Base-by-base conservation (phyloP, 1,284 basidiomycete genomes). In the Leccinum subrobustum region DNA sequence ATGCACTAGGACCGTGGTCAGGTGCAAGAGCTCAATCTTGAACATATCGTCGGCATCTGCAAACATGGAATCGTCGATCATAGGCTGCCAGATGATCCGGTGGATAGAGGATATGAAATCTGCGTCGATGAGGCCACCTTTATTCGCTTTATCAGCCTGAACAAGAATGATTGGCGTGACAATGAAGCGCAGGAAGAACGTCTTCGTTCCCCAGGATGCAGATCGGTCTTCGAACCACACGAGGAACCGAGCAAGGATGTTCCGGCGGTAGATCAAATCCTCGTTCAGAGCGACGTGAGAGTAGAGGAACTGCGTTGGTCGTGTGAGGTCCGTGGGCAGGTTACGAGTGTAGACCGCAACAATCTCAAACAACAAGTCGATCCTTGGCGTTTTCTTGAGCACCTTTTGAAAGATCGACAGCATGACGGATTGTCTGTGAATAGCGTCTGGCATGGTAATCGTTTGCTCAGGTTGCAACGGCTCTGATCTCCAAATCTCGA, bases 1-100 rank as follows among this genome's bases (percentile, higher is more conserved):
- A 67, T 96, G 91, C 11, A 99, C 89, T 61, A 99, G 83, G 52
- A 95, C 81, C 0, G 92, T 96, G 2, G 95, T 96, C 73, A 99
- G 81, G 69, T 97, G 91, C 25, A 98, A 81, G 42, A 98, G 81
- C 75, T 98, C 96, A 64, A 98, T 92, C 69, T 90, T 90, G 75
- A 97, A 89, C 63, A 85, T 81, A 70, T 96, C 92, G 68, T 94
- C 90, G 0, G 85, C 80, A 44, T 83, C 86, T 14, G 78, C 71
- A 70, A 89, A 87, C n/a, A 76, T 74, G 25, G 77, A 69, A n/a
- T 79, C 76, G 52, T 87, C 84, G 7, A 82, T 83, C 75, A 93
- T 86, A 1, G 87, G 88, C 59, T 85, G 83, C 95, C 95, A 97
- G 50, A 97, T 85, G 55, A 85, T 83, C 53, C 80, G 80, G 72